phyloP scores from a whole-genome alignment of 495 filamentous ascomycete genomes.

The Aspergillus indologenus region DNA sequence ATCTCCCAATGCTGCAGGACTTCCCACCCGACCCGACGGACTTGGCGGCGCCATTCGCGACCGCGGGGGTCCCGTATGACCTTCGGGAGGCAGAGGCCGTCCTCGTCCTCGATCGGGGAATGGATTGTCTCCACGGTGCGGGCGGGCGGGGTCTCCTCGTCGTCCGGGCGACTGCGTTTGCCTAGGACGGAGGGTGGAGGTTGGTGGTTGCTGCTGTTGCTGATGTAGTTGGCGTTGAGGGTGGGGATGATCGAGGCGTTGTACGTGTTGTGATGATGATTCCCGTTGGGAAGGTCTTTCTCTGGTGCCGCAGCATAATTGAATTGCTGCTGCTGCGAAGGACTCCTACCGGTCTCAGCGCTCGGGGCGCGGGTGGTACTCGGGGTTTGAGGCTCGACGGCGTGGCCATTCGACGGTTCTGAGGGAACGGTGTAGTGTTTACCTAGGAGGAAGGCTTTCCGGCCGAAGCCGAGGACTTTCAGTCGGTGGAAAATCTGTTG shows the following conservation, averaged over 20 bases:
- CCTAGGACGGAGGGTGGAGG: constrained; percentile 17
- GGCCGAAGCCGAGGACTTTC: constrained; percentile 39
- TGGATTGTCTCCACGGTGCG: neutral
- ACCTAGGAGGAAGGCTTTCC: constrained; percentile 38
- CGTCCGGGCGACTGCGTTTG: constrained; percentile 19
- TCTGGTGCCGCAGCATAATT: neutral
- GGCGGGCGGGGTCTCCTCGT: neutral
- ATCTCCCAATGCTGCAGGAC: constrained; percentile 43
- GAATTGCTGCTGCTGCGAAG: neutral
- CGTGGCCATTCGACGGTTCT: constrained; percentile 1
- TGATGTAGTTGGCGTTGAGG: too few relatives aligned
- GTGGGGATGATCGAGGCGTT: neutral
- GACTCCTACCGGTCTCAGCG: constrained; percentile 11
- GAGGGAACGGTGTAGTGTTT: constrained; percentile 35
- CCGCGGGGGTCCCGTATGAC: constrained; percentile 14
- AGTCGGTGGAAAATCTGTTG: constrained; percentile 33
- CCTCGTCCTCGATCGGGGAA: neutral
- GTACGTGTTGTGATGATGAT: neutral
- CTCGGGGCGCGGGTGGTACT: constrained; percentile 13
- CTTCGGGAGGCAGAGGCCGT: neutral
- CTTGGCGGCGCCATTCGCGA: constrained; percentile 27
- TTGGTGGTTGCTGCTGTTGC: neutral
- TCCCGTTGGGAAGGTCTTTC: neutral
- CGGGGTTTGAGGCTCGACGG: constrained; percentile 18
- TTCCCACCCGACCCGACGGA: constrained; percentile 43